Conservation (phyloP, 768 basidiomycete genomes). For the Leccinum truebloodii region DNA sequence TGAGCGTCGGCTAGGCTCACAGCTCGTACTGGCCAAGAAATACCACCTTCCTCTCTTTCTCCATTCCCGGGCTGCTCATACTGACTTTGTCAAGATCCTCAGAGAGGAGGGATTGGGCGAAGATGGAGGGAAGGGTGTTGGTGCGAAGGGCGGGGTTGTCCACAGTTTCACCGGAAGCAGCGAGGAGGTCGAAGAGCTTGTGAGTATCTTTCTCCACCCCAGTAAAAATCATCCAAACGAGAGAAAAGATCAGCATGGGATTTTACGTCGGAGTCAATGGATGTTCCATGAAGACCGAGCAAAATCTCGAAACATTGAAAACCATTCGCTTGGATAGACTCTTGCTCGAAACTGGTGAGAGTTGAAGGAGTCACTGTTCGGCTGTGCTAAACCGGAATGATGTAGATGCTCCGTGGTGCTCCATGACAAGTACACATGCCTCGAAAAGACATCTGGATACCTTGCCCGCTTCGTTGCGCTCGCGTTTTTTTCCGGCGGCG, state of each 20-base stretch:
- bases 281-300: conserved; percentile 72
- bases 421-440: conserved; percentile 66
- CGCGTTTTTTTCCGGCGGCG: conserved; percentile 51
- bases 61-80: conserved; percentile 77
- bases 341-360: conserved; percentile 72
- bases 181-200: conserved; percentile 51
- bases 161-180: conserved; percentile 77
- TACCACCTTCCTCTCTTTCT: conserved; percentile 77
- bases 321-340: conserved; percentile 59
- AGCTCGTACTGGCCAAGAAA: conserved; percentile 68
- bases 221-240: not conserved
- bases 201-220: conserved; percentile 36
- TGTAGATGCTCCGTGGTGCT: conserved; percentile 72
- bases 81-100: conserved; percentile 66
- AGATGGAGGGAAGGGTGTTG: conserved; percentile 53
- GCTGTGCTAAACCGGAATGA: conserved; percentile 1
- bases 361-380: conserved; percentile 1
- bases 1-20: conserved; percentile 38
- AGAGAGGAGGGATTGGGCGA: conserved; percentile 63
- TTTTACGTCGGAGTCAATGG: conserved; percentile 66
- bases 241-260: conserved; percentile 65
- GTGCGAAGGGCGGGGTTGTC: conserved; percentile 72
- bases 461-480: conserved; percentile 47
- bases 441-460: conserved; percentile 51
- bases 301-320: conserved; percentile 57